phyloP scores from a whole-genome alignment of 106 monocot genomes.

The Xerophyta viscosa region DNA sequence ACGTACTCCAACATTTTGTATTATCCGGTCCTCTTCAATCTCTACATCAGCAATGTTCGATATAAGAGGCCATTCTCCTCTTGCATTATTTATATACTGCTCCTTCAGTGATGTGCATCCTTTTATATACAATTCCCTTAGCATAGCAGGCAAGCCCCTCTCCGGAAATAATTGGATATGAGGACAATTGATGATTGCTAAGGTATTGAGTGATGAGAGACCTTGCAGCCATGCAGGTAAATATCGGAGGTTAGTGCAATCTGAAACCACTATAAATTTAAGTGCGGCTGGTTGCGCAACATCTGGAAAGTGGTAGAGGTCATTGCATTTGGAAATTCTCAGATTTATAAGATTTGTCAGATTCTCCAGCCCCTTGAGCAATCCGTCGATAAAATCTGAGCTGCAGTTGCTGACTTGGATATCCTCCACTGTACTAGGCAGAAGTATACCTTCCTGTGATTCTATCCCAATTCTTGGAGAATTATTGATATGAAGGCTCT shows the following conservation, averaged over 20 bases:
- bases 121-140: neutral
- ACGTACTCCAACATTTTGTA: no score
- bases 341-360: slow-evolving; percentile 15
- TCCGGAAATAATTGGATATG: neutral
- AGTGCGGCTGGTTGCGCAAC: slow-evolving; percentile 15
- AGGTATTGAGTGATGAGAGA: neutral
- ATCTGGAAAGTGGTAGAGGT: slow-evolving; percentile 17
- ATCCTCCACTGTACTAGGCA: slow-evolving; percentile 26
- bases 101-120: slow-evolving; percentile 2
- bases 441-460: neutral
- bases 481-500: slow-evolving; percentile 25
- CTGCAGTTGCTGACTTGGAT: slow-evolving; percentile 16
- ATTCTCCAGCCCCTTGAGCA: slow-evolving; percentile 12
- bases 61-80: neutral
- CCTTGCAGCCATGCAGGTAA: slow-evolving; percentile 14
- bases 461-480: slow-evolving; percentile 15
- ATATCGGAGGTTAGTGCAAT: slow-evolving; percentile 10
- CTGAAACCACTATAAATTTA: slow-evolving; percentile 9
- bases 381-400: slow-evolving; percentile 16
- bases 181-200: neutral
- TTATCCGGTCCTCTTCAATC: slow-evolving; percentile 1
- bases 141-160: neutral
- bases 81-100: neutral
- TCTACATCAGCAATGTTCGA: slow-evolving; percentile 1
- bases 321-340: slow-evolving; percentile 15